Evolutionary conservation across 2,329 filamentous ascomycete genomes (phyloP).

Genomic region (Aspergillus thermomutatus): DNA sequence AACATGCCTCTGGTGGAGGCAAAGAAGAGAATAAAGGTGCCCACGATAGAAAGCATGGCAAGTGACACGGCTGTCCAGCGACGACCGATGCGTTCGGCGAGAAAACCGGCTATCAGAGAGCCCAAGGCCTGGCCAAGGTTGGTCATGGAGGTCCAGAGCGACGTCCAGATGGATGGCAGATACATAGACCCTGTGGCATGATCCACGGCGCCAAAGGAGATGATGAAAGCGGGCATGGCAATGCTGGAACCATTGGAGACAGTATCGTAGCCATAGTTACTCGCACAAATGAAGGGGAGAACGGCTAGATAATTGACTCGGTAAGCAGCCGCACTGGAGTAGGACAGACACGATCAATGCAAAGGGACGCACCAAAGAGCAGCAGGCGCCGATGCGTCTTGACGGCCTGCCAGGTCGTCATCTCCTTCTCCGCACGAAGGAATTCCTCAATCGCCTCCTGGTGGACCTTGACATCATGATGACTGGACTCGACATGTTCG

Average conservation of each 20-base stretch:
- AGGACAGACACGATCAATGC: too few species aligned
- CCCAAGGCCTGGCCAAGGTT: slow-evolving; percentile 18
- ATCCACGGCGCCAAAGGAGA: neutral
- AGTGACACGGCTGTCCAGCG: slow-evolving; percentile 31
- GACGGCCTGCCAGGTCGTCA: too few species aligned
- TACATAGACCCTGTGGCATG: slow-evolving; percentile 2
- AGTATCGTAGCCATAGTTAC: neutral
- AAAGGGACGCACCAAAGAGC: too few species aligned
- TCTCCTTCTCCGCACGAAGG: too few species aligned
- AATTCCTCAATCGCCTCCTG: too few species aligned
- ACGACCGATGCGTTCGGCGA: slow-evolving; percentile 34
- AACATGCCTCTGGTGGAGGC: slow-evolving; percentile 11
- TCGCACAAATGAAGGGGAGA: neutral
- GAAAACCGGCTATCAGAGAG: slow-evolving; percentile 23
- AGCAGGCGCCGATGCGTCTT: too few species aligned
- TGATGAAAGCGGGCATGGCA: neutral
- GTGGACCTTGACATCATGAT: too few species aligned
- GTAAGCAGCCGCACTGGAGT: too few species aligned
- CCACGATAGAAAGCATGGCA: slow-evolving; percentile 17
- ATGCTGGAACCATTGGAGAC: neutral
- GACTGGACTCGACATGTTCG: too few species aligned
- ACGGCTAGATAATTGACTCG: too few species aligned
- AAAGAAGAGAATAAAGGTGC: slow-evolving; percentile 13
- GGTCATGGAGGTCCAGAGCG: slow-evolving; percentile 21
- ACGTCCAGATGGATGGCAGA: slow-evolving; percentile 18